phyloP scores from a whole-genome alignment of 108 stramenopile species.

The Fistulifera pelliculosa region DNA sequence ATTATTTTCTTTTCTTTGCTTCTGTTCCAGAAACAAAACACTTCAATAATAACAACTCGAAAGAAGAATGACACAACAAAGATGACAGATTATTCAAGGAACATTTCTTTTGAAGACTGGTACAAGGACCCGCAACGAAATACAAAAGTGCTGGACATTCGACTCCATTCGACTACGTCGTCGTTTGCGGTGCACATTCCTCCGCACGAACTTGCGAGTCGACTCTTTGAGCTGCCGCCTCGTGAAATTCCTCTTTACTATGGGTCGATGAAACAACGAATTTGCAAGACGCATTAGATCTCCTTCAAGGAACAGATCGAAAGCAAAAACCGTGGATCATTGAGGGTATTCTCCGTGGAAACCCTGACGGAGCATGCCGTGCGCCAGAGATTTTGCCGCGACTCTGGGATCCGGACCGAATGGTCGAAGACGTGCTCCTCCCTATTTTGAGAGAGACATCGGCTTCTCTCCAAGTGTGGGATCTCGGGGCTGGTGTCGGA shows the following conservation, averaged over 20 bases:
- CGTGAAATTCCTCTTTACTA: constrained; percentile 41
- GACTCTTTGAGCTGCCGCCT: constrained; percentile 51
- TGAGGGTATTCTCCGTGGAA: constrained; percentile 27
- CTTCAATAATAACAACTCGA: no score
- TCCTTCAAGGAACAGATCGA: constrained; percentile 16
- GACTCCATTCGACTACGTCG: neutral
- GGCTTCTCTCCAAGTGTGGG: constrained; percentile 31
- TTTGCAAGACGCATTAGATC: constrained; percentile 12
- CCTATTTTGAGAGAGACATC: constrained; percentile 20
- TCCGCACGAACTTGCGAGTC: constrained; percentile 6
- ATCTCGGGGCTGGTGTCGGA: constrained; percentile 73
- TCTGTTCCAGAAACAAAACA: no score
- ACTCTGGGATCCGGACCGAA: constrained; percentile 73
- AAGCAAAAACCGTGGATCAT: constrained; percentile 52
- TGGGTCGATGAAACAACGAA: constrained; percentile 17
- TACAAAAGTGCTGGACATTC: no score
- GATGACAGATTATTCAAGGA: no score
- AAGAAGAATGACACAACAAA: no score
- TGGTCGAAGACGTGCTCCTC: constrained; percentile 44
- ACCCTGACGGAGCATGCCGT: neutral
- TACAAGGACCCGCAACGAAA: no score
- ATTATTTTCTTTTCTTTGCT: no score
- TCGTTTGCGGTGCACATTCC: constrained; percentile 8
- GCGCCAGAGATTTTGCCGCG: constrained; percentile 22
- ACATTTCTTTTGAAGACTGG: no score